Evolutionary conservation across 352 stramenopile species (phyloP).

Genomic region (Phytophthora aleatoria): DNA sequence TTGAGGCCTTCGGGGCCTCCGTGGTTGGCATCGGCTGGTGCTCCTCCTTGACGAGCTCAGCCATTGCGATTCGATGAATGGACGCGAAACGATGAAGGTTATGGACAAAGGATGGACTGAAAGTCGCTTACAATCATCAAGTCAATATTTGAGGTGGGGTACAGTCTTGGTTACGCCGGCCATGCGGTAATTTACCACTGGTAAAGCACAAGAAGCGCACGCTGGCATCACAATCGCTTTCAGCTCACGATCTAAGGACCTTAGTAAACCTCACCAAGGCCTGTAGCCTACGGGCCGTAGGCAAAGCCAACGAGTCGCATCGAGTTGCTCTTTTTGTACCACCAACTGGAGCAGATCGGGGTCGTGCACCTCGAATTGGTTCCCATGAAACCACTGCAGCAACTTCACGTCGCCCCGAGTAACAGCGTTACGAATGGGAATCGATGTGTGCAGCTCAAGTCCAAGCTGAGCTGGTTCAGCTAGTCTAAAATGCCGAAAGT

Average conservation of each 20-base stretch:
- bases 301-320: conserved; percentile 3
- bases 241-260: no score
- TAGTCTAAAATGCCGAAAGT: conserved; percentile 7
- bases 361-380: conserved; percentile 4
- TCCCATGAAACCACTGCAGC: conserved; percentile 6
- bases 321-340: background rate
- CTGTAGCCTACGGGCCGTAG: no score
- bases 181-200: no score
- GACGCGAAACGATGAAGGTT: conserved; percentile 17
- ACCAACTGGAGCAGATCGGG: conserved; percentile 2
- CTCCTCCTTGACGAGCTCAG: conserved; percentile 7
- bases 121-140: background rate
- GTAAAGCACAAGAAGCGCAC: no score
- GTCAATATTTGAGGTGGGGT: background rate
- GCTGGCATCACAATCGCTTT: no score
- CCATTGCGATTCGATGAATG: conserved; percentile 9
- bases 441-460: background rate
- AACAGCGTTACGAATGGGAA: conserved; percentile 1
- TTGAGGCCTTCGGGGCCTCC: background rate
- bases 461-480: background rate
- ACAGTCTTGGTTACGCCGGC: background rate
- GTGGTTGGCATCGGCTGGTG: conserved; percentile 12
- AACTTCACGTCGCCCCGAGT: conserved; percentile 2
- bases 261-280: no score
- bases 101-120: conserved; percentile 10